Base-by-base conservation (phyloP, 768 basidiomycete genomes). In the Termitomyces sp. region DNA sequence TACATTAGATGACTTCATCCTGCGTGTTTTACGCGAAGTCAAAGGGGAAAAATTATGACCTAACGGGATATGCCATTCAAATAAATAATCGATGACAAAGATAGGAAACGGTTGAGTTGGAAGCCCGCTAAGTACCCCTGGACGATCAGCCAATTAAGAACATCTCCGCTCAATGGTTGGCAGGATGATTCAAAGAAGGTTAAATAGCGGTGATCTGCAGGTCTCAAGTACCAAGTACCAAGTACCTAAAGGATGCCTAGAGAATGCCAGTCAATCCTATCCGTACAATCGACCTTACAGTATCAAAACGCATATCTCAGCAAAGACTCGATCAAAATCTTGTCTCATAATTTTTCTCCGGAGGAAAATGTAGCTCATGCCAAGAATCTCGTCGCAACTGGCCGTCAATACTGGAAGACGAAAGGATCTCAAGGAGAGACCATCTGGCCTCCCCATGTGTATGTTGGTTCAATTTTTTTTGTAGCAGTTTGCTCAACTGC, bases 381-480 rank as follows among this genome's bases (percentile, higher is more conserved):
- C 20, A 61, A 64, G n/a, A 68, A 77, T 64, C 72, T 76, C 59
- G 72, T 76, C 43, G 75, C 77, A 49, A 76, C 70, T 32, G 74
- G 74, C 50, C 75, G 82, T 54, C 80, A 80, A 66, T 77, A 71
- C 59, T 84, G 82, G 80, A 80, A 82, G 61, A 82, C 76, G 35
- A 81, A 75, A 66, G 82, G 80, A 54, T 72, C 74, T 42, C 63
- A 66, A 30, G 50, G 58, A 32, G 82, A 84, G 60, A 77, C 81
- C n/a, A 80, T 84, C 22, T 84, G 82, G 82, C 81, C 83, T 45
- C 82, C 82, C 12, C 69, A 78, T 54, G 69, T 84, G 68, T 71
- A 58, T 20, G 69, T 59, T 26, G 26, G 33, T 36, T 58, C 22
- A 38, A 24, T 24, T 36, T n/a, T 26, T 26, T 54, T 32, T 7